These are phyloP conservation scores for Aspergillus quadrilineatus DNA, from an alignment of 2,329 filamentous ascomycete genomes.

Conservation along the genomic window DNA sequence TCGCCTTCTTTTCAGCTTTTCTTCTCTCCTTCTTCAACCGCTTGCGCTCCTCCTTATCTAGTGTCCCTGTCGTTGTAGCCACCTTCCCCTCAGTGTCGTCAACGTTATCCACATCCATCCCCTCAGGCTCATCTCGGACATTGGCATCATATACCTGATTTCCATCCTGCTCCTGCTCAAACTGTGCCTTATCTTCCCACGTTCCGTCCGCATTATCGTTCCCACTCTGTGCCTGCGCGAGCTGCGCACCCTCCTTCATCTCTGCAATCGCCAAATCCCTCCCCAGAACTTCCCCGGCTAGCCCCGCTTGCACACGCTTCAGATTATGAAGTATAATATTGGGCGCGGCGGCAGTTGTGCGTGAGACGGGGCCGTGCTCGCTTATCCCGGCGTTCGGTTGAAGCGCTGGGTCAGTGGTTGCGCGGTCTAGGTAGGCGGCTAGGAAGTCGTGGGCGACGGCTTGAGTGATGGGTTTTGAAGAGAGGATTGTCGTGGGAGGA, in stretches of 20 bases:
- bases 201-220: conserved; percentile 17
- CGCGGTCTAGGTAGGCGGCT: conserved; percentile 43
- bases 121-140: conserved; percentile 34
- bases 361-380: conserved; percentile 44
- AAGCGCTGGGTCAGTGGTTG: conserved; percentile 42
- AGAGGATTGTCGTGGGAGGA: conserved; percentile 39
- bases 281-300: conserved; percentile 44
- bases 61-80: conserved; percentile 25
- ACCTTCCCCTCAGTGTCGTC: conserved; percentile 17
- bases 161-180: conserved; percentile 45
- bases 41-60: conserved; percentile 56
- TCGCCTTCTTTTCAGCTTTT: conserved; percentile 45
- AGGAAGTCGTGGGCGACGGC: conserved; percentile 44
- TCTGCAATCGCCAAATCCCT: conserved; percentile 41
- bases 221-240: conserved; percentile 23
- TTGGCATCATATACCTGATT: conserved; percentile 37
- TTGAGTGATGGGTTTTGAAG: conserved; percentile 37
- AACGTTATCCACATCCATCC: conserved; percentile 43
- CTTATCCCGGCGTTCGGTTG: conserved; percentile 47
- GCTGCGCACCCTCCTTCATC: conserved; percentile 34
- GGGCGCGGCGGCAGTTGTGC: conserved; percentile 41
- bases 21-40: conserved; percentile 56
- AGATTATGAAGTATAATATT: conserved; percentile 47
- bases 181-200: conserved; percentile 38
- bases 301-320: conserved; percentile 46